Conservation (phyloP, 352 stramenopile species). For the Phytopythium litorale region DNA sequence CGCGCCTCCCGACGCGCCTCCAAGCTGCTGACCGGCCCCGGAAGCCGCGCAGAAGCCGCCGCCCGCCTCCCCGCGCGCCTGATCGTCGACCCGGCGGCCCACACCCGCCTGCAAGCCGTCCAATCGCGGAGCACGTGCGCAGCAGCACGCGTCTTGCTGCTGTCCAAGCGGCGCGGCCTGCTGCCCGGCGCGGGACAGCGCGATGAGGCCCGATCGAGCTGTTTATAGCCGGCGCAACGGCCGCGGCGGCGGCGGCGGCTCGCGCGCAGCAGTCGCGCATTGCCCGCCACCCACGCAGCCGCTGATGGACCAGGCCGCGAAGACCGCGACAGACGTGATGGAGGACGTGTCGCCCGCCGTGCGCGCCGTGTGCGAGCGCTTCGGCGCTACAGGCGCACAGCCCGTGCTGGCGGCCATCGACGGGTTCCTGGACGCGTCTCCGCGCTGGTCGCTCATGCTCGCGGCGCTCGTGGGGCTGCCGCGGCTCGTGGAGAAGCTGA, state of each 20-base stretch:
- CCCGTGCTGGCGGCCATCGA: slow-evolving; percentile 41
- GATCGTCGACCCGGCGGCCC: too few relatives aligned
- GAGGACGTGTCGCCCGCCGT: slow-evolving; percentile 45
- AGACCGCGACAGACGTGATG: background rate
- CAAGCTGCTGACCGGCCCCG: background rate
- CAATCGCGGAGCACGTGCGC: too few relatives aligned
- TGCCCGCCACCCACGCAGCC: background rate
- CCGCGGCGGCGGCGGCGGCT: too few relatives aligned
- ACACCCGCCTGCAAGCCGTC: background rate
- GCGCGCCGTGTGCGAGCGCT: slow-evolving; percentile 36
- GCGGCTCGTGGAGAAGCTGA: slow-evolving; percentile 45
- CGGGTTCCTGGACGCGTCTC: slow-evolving; percentile 50
- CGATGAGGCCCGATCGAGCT: too few relatives aligned
- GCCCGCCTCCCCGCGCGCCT: background rate
- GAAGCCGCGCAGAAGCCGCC: background rate
- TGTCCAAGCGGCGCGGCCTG: background rate
- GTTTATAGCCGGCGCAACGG: too few relatives aligned
- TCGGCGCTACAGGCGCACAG: slow-evolving; percentile 39
- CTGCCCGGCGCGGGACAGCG: too few relatives aligned
- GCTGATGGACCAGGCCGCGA: background rate
- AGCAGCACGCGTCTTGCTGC: too few relatives aligned
- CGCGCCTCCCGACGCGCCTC: background rate
- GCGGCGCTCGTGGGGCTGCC: slow-evolving; percentile 48
- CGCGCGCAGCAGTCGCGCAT: background rate
- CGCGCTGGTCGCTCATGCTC: slow-evolving; percentile 44